Evolutionary conservation across 805 yeast genomes (phyloP).

Genomic region (Kuraishia floccosa): DNA sequence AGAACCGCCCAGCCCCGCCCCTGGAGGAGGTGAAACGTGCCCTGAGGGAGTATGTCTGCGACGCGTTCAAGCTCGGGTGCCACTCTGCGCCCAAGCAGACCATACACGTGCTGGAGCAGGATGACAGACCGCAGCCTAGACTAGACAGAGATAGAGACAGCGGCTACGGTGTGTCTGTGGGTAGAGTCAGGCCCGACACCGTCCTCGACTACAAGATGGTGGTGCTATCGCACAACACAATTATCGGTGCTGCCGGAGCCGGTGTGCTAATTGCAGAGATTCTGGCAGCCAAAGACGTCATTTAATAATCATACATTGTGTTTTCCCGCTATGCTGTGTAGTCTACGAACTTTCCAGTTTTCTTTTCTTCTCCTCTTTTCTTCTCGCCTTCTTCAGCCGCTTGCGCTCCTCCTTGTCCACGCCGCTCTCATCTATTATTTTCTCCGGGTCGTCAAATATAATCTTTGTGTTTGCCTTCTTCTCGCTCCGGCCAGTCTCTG

Average conservation of each 20-base stretch:
- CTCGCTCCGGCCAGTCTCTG: slow-evolving; percentile 8
- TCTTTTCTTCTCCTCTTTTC: slow-evolving; percentile 2
- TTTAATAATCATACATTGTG: no score
- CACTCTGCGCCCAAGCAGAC: slow-evolving; percentile 89
- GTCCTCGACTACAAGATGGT: slow-evolving; percentile 94
- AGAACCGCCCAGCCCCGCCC: slow-evolving; percentile 74
- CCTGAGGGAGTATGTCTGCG: slow-evolving; percentile 67
- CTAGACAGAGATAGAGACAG: slow-evolving; percentile 91
- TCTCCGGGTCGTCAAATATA: slow-evolving; percentile 4
- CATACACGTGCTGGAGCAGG: slow-evolving; percentile 83
- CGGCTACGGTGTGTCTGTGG: slow-evolving; percentile 92
- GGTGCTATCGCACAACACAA: slow-evolving; percentile 92
- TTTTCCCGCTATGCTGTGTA: no score
- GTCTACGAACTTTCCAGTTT: no score
- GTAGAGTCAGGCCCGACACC: slow-evolving; percentile 88
- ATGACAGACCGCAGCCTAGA: slow-evolving; percentile 95
- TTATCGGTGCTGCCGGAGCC: slow-evolving; percentile 98
- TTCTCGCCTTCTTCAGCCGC: slow-evolving; percentile 2
- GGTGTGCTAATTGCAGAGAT: slow-evolving; percentile 94
- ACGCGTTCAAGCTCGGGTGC: slow-evolving; percentile 71
- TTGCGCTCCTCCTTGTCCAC: slow-evolving; percentile 12
- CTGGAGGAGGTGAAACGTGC: slow-evolving; percentile 67
- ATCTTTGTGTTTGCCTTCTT: slow-evolving; percentile 4
- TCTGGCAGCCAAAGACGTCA: slow-evolving; percentile 61
- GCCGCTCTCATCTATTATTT: slow-evolving; percentile 1